Evolutionary conservation across 75 land plant genomes (phyloP), one percentile per base, ranked within the genome.

Genomic region (Adiantum capillusveneris): DNA sequence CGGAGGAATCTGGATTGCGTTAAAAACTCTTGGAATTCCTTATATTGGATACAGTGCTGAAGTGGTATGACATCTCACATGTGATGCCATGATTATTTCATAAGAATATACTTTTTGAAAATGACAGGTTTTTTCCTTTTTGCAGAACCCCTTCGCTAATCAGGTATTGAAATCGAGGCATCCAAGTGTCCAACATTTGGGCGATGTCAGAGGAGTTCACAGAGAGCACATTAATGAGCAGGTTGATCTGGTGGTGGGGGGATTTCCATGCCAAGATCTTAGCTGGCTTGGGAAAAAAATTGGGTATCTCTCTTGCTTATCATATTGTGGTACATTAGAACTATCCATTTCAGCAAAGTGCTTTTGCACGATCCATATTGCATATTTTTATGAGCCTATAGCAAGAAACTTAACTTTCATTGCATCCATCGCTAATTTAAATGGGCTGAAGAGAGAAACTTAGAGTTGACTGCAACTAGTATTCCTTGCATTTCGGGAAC

Each of bases 211-310:
- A 48, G 50, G 51, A 14, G 31, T 71, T 46, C 13, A 49, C n/a
- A 57, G 30, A 51, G 31, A 24, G 27, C 54, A 68, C 34, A 65
- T 71, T 51, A 18, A 25, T 19, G 74, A 65, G 41, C 34, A 70
- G 13, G 42, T 64, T 53, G 74, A 71, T 65, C 69, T 71, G 44
- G 25, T 71, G 44, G 62, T 71, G 44, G 74, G 68, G 31, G 74
- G 74, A 31, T 71, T 71, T 27, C 74, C 74, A 11, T 71, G 74
- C 43, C 74, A 71, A 29, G 74, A 71, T 56, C 60, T 71, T 41
- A 64, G 58, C 53, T 46, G 50, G 42, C 19, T 71, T 49, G 74
- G 74, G 1, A 64, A 59, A 37, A 71, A 48, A 29, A 44, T 34
- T 21, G 74, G 74, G 74, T 71, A 51, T 57, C 42, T 31, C 3